Percentiles rank a stretch among this genome's conserved stretches.
Conservation (phyloP, 352 stramenopile genomes). For the Globisporangium cystogenes region DNA sequence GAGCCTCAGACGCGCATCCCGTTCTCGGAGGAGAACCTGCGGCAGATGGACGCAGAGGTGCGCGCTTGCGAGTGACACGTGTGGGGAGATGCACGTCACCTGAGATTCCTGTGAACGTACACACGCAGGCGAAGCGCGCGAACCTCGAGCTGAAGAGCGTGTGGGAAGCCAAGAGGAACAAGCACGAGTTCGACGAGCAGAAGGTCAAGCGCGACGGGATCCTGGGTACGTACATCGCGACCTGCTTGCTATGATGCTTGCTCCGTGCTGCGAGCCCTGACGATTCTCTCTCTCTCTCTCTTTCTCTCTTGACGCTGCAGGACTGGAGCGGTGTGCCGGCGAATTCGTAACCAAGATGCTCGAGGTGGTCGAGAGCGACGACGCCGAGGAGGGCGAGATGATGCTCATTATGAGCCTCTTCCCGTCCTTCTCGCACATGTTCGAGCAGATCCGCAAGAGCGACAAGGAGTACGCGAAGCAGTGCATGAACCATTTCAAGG, state of each 20-base stretch:
- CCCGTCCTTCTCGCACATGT: slow-evolving; percentile 86
- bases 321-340: slow-evolving; percentile 77
- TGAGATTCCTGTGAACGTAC: background rate
- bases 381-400: slow-evolving; percentile 76
- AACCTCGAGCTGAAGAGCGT: slow-evolving; percentile 63
- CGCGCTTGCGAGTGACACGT: background rate
- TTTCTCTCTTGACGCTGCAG: too few relatives aligned
- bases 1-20: slow-evolving; percentile 85
- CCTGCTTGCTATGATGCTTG: too few relatives aligned
- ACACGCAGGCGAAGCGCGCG: slow-evolving; percentile 48
- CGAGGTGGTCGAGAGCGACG: slow-evolving; percentile 72
- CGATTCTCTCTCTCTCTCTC: too few relatives aligned
- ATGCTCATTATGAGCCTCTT: slow-evolving; percentile 82
- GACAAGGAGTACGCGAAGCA: slow-evolving; percentile 82
- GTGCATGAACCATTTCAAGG: slow-evolving; percentile 82
- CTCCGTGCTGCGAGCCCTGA: too few relatives aligned
- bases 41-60: slow-evolving; percentile 66
- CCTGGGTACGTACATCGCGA: too few relatives aligned
- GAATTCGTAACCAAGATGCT: slow-evolving; percentile 87
- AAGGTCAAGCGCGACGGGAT: slow-evolving; percentile 81
- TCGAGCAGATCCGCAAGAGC: slow-evolving; percentile 70
- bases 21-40: slow-evolving; percentile 80
- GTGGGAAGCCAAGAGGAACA: slow-evolving; percentile 68
- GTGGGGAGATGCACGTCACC: background rate
- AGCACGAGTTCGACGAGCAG: slow-evolving; percentile 69